Evolutionary conservation across 2,329 filamentous ascomycete genomes (phyloP).

Genomic region (Massarina eburnea): DNA sequence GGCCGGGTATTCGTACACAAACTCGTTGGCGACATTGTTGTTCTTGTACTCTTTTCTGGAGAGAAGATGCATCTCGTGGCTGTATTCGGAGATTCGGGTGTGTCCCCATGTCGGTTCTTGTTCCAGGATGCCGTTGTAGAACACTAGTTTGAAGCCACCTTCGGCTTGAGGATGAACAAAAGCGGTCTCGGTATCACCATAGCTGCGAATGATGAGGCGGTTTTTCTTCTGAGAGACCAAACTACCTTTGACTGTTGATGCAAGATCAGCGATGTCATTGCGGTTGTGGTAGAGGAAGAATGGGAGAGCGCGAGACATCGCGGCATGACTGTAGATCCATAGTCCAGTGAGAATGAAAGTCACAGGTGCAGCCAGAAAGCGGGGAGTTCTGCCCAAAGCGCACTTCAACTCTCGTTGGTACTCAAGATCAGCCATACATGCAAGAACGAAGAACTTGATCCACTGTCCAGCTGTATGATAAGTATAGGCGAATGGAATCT

Average conservation of each 20-base stretch:
- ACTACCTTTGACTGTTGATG: conserved; percentile 53
- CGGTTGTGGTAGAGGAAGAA: conserved; percentile 55
- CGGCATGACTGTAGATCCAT: conserved; percentile 51
- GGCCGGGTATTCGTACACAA: conserved; percentile 51
- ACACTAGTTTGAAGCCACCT: conserved; percentile 42
- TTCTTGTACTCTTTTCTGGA: conserved; percentile 50
- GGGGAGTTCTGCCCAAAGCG: conserved; percentile 42
- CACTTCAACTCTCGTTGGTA: conserved; percentile 55
- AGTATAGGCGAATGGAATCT: conserved; percentile 40
- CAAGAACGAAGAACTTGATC: conserved; percentile 54
- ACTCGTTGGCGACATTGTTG: conserved; percentile 49
- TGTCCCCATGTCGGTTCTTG: conserved; percentile 50
- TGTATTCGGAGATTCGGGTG: conserved; percentile 52
- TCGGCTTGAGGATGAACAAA: conserved; percentile 47
- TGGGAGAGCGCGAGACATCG: conserved; percentile 49
- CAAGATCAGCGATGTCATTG: conserved; percentile 50
- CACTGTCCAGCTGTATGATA: conserved; percentile 49
- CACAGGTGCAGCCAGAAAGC: conserved; percentile 39
- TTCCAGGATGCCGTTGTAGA: conserved; percentile 43
- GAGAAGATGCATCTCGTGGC: conserved; percentile 48
- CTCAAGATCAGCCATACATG: conserved; percentile 55
- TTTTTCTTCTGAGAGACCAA: conserved; percentile 51
- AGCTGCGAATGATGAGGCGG: conserved; percentile 50
- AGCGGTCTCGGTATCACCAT: conserved; percentile 53
- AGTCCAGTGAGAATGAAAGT: conserved; percentile 49